Base-by-base conservation (phyloP, 1,139 yeast genomes). In the Pichia sp. region DNA sequence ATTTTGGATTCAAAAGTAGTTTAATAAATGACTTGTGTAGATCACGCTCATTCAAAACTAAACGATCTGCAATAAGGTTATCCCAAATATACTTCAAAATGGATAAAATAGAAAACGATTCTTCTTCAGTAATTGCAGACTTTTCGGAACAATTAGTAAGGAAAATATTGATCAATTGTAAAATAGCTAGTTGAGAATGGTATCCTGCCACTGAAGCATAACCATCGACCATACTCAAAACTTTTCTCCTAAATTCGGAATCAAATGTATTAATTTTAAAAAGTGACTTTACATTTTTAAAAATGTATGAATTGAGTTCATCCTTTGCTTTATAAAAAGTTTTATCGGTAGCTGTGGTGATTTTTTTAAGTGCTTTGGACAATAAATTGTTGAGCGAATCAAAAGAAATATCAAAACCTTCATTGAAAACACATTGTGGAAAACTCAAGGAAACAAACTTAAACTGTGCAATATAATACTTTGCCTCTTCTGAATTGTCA, bases 1-100 rank as follows among this genome's bases (percentile, higher is more conserved):
- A 40, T 1, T 52, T 53, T 3, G 63, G 57, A 53, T 68, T 59
- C 45, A 73, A 72, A 4, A 82, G 49, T 0, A 79, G 59, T 16
- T 73, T 68, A 26, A 88, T 79, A 30, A 84, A 69, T 0, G 62
- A 53, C 18, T 77, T 59, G 54, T 88, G 96, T 38, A 87, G 68
- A 12, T 71, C 72, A 49, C 80, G 76, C 56, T 87, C 94, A 48
- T 76, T 76, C 47, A 87, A 70, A 42, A 82, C 77, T 46, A 88
- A 68, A 48, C 95, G 70, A 12, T 80, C 82, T 1, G 76, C 72
- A n/a, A 72, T 71, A 23, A 87, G 59, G 25, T 73, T 73, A 7
- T 67, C 67, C 94, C 95, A 86, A 22, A 83, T 68, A 0, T 63
- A 62, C 2, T 64, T 58, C 32, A 76, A 54, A 26, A 73, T 65